Conservation (phyloP, 495 filamentous ascomycete genomes). For the Hypoxylon rickii region DNA sequence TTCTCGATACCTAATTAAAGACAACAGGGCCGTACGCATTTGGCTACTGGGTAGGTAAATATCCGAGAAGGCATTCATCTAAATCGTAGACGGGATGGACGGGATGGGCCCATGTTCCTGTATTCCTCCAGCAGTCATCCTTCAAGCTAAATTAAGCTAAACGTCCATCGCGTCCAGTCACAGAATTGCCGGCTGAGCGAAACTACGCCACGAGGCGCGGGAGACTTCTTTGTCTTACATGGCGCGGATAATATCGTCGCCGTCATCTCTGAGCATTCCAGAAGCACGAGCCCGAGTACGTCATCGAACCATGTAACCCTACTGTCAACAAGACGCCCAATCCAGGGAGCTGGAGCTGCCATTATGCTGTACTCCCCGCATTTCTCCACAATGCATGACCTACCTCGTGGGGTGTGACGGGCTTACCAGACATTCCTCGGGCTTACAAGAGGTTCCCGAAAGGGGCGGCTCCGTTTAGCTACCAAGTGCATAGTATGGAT, state of each 20-base stretch:
- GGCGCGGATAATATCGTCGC: neutral
- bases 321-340: slow-evolving; percentile 16
- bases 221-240: slow-evolving; percentile 1
- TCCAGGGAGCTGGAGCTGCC: slow-evolving; percentile 19
- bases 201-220: neutral
- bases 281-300: slow-evolving; percentile 10
- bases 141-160: too few relatives aligned
- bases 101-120: too few relatives aligned
- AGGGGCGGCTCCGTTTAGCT: too few relatives aligned
- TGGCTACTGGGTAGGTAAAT: too few relatives aligned
- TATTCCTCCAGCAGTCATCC: too few relatives aligned
- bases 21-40: too few relatives aligned
- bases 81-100: too few relatives aligned
- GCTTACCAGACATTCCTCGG: neutral
- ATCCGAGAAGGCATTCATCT: too few relatives aligned
- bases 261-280: slow-evolving; percentile 5
- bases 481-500: too few relatives aligned
- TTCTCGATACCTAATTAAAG: too few relatives aligned
- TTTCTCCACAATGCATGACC: slow-evolving; percentile 8
- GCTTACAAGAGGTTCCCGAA: too few relatives aligned
- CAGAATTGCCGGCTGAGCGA: slow-evolving; percentile 8
- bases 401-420: neutral
- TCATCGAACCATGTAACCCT: slow-evolving; percentile 23
- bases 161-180: slow-evolving; percentile 10
- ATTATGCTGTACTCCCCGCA: slow-evolving; percentile 26